Percentiles rank a stretch among this genome's conserved stretches.
Conservation (phyloP, 129 eudicot genomes). For the Flaveria bidentis region DNA sequence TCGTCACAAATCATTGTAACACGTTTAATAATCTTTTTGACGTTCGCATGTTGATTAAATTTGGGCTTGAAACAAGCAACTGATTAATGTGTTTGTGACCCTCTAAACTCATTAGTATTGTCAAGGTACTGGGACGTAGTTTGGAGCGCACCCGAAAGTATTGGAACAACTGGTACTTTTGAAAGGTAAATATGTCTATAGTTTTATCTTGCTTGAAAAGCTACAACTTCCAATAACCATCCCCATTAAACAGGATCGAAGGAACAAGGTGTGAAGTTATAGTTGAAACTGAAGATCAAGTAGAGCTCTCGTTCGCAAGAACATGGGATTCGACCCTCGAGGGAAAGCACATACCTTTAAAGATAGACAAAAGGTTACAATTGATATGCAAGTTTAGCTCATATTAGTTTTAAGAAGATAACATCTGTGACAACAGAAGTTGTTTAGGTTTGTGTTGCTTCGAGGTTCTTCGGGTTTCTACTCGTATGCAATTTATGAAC, state of each 20-base stretch:
- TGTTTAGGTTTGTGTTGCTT: conserved; percentile 67
- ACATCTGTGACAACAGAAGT: conserved; percentile 1
- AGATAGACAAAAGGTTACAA: conserved; percentile 72
- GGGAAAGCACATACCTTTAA: conserved; percentile 51
- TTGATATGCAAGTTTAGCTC: not conserved
- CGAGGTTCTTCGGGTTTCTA: conserved; percentile 76
- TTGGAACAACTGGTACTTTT: conserved; percentile 34
- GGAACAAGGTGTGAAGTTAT: conserved; percentile 64
- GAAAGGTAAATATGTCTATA: conserved; percentile 2
- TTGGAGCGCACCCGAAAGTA: conserved; percentile 33
- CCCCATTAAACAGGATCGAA: conserved; percentile 44
- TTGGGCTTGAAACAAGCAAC: not conserved
- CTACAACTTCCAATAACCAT: not conserved
- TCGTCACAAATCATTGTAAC: not conserved
- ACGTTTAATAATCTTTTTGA: not conserved
- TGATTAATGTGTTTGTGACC: not conserved
- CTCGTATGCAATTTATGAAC: conserved; percentile 77
- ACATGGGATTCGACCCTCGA: conserved; percentile 52
- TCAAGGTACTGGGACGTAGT: conserved; percentile 39
- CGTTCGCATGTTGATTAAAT: not conserved
- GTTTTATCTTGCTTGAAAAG: not conserved
- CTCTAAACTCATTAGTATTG: not conserved
- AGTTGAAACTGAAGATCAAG: conserved; percentile 61
- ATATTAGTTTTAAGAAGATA: not conserved
- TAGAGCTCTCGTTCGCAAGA: conserved; percentile 67